Base-by-base conservation (phyloP, 441 rosid genomes). In the Hura crepitans region DNA sequence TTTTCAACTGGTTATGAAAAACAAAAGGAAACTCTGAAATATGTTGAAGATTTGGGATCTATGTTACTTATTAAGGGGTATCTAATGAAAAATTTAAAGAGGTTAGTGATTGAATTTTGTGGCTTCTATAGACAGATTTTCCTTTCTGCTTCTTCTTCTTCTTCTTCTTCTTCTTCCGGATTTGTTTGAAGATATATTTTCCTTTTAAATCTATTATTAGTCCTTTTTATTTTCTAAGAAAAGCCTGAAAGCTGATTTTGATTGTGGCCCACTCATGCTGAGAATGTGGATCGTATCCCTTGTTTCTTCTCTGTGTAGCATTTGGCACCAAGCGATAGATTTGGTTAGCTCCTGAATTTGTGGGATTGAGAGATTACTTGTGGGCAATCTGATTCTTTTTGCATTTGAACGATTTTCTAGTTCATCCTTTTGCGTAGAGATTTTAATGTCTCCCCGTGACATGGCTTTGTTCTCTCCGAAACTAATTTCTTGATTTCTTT, bases 361-460 rank as follows among this genome's bases (percentile, higher is more conserved):
- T 15, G 57, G 37, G 33, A 46, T 63, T 61, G 20, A 68, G 46
- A 59, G 42, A 33, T 31, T 54, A 54, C 25, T 60, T 66, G 25
- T 43, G 39, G 55, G 70, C 35, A 15, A 58, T 77, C 66, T 64
- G 68, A 71, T 70, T 47, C 47, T 57, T 30, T 35, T 56, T 47
- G 57, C 69, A 35, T 33, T 35, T 15, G 22, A 22, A 51, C 42
- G 23, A 31, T 65, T 70, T 53, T 42, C 62, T 37, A 6, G 70
- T 63, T 74, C 28, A 62, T 49, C 9, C 14, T 45, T 51, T 37
- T 39, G 46, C 20, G 2, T 51, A 14, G 58, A 39, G 55, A 35
- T 14, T 43, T 18, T 62, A 65, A 43, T 3, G 22, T 18, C 63
- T 62, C 59, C 4, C 25, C 37, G 56, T 59, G 30, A 23, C 20